Evolutionary conservation across 169 alveolate species (phyloP).

Genomic region (Plasmodium yoelii): DNA sequence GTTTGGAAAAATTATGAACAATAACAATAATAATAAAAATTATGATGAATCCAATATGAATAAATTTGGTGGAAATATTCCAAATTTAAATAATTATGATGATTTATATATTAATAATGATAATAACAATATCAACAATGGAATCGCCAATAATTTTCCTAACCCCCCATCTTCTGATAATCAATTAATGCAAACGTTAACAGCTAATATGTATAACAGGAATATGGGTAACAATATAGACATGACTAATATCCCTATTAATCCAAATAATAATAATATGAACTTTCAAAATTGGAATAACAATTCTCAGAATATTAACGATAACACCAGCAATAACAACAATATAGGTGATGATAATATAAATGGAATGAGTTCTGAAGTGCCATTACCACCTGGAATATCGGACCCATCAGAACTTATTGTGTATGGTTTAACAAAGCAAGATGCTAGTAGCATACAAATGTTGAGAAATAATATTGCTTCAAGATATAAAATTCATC

Average conservation of each 20-base stretch:
- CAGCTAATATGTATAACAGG: not conserved
- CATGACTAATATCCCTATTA: not conserved
- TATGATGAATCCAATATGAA: not conserved
- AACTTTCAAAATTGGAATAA: slow-evolving; percentile 25
- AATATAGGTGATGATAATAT: slow-evolving; percentile 3
- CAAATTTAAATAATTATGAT: slow-evolving; percentile 20
- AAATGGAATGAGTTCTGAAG: slow-evolving; percentile 10
- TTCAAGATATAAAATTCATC: slow-evolving; percentile 71
- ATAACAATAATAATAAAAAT: not conserved
- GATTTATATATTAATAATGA: slow-evolving; percentile 12
- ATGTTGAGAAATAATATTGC: slow-evolving; percentile 75
- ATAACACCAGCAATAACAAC: slow-evolving; percentile 8
- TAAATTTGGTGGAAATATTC: not conserved
- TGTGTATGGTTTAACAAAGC: slow-evolving; percentile 58
- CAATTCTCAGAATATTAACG: not conserved
- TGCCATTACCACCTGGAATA: slow-evolving; percentile 9
- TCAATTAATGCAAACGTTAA: slow-evolving; percentile 17
- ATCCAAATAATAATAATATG: not conserved
- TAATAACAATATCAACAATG: not conserved
- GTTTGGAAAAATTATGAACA: not conserved
- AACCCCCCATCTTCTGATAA: slow-evolving; percentile 3
- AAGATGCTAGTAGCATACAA: slow-evolving; percentile 69
- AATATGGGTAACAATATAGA: not conserved
- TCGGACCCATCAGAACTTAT: slow-evolving; percentile 55
- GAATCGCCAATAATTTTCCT: too few relatives aligned